Conservation (phyloP, 139 green algal species). For the Diplosphaera chodatii region DNA sequence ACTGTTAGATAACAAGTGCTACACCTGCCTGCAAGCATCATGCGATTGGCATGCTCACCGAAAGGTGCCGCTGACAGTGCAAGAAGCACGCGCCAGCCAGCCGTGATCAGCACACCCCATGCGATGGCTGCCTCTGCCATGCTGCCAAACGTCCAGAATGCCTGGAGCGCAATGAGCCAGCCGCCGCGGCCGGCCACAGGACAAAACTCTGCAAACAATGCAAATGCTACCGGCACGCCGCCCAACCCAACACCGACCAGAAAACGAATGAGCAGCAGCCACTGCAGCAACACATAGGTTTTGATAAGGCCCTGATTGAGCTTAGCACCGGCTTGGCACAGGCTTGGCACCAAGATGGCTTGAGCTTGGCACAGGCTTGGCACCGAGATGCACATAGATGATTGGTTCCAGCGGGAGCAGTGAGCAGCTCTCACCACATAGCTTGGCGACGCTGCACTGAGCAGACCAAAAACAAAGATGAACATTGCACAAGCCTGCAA, state of each 20-base stretch:
- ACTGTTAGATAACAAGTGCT: too few species aligned
- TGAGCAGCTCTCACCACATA: slow-evolving; percentile 40
- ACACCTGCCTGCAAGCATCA: too few species aligned
- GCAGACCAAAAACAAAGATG: slow-evolving; percentile 42
- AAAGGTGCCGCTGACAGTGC: slow-evolving; percentile 39
- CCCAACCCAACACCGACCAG: slow-evolving; percentile 64
- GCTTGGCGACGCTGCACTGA: slow-evolving; percentile 42
- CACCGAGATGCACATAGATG: too few species aligned
- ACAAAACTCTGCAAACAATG: slow-evolving; percentile 64
- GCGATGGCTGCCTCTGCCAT: slow-evolving; percentile 54
- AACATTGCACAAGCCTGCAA: slow-evolving; percentile 33
- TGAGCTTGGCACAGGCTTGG: too few species aligned
- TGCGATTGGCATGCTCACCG: slow-evolving; percentile 1
- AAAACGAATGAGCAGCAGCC: slow-evolving; percentile 32
- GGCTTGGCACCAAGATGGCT: too few species aligned
- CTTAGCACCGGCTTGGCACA: too few species aligned
- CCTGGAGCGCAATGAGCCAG: slow-evolving; percentile 55
- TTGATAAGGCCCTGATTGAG: too few species aligned
- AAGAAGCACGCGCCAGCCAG: slow-evolving; percentile 66
- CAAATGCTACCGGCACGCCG: slow-evolving; percentile 60
- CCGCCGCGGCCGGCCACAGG: slow-evolving; percentile 42
- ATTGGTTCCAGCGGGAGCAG: too few species aligned
- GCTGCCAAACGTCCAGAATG: slow-evolving; percentile 62
- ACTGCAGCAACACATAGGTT: too few species aligned
- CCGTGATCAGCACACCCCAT: slow-evolving; percentile 57